These are phyloP conservation scores for Monotropa hypopitys DNA, from an alignment of 179 eudicot species.

Conservation along the genomic window DNA sequence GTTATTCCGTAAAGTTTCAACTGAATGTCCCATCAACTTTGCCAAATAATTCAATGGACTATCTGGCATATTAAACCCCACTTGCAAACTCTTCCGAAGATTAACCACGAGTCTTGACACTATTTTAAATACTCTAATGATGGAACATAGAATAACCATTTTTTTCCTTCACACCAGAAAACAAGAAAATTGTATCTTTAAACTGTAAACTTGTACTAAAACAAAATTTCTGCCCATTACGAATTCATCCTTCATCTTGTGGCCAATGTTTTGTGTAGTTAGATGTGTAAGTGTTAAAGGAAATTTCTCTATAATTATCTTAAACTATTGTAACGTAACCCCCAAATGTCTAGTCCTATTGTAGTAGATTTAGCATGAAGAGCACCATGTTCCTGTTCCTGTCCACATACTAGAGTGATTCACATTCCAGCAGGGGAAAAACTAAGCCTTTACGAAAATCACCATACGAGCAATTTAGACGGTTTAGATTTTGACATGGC, in stretches of 20 bases:
- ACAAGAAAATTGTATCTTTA: too few relatives aligned
- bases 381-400: neutral
- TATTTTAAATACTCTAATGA: neutral
- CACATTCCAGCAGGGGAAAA: neutral
- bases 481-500: neutral
- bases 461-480: neutral
- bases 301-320: too few relatives aligned
- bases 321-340: too few relatives aligned
- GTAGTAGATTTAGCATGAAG: neutral
- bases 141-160: neutral
- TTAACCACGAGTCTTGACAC: neutral
- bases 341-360: too few relatives aligned
- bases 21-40: neutral
- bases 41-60: neutral
- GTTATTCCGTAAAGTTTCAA: too few relatives aligned
- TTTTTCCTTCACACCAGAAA: too few relatives aligned
- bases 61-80: too few relatives aligned
- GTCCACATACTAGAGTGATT: neutral
- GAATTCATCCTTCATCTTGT: too few relatives aligned
- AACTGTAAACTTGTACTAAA: too few relatives aligned
- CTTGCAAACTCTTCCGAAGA: neutral
- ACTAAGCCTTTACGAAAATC: neutral
- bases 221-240: too few relatives aligned
- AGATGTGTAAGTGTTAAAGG: too few relatives aligned
- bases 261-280: too few relatives aligned